Base-by-base conservation (phyloP, 1,139 yeast species). In the Lodderomyces margitis region DNA sequence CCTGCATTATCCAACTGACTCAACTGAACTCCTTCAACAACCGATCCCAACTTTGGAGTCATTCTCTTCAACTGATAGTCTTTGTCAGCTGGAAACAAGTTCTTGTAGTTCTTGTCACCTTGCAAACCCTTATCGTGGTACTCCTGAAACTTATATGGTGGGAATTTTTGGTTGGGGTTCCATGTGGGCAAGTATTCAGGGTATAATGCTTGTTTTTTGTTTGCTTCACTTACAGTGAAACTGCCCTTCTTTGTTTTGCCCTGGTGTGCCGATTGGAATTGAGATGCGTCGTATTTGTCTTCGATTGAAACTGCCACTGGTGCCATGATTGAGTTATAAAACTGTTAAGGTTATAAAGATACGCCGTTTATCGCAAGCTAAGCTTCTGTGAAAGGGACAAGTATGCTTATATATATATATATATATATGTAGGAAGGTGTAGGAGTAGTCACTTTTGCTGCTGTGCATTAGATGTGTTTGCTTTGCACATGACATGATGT, bases 151-250 rank as follows among this genome's bases (percentile, higher is more conserved):
- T 53, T 42, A 31, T 58, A 52, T 4, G 61, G 56, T 3, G 58
- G 56, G 32, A 46, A 58, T 45, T 58, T 59, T 42, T 60, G 59
- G 31, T 46, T 44, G 9, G 62, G 63, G 46, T 61, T 56, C 67
- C 67, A 62, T 1, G 62, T 55, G 1, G 67, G 67, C 44, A 61
- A 54, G 40, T 49, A 62, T 15, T 57, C 59, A 2, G 52, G 63
- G 49, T 48, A 55, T 15, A 46, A 42, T 2, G 66, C 50, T 40
- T 50, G 44, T 24, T 45, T 45, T 32, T 55, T 47, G 46, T 61
- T 59, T 39, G 43, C 43, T 20, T 51, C 50, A 42, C 55, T 58
- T 7, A 62, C 61, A 4, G 66, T 61, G 41, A 50, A 54, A 12
- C 57, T 53, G 4, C 67, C 68, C 1, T 49, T 50, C 14, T 46